phyloP scores from a whole-genome alignment of 2,329 filamentous ascomycete species.

The Aspergillaceae sp. region DNA sequence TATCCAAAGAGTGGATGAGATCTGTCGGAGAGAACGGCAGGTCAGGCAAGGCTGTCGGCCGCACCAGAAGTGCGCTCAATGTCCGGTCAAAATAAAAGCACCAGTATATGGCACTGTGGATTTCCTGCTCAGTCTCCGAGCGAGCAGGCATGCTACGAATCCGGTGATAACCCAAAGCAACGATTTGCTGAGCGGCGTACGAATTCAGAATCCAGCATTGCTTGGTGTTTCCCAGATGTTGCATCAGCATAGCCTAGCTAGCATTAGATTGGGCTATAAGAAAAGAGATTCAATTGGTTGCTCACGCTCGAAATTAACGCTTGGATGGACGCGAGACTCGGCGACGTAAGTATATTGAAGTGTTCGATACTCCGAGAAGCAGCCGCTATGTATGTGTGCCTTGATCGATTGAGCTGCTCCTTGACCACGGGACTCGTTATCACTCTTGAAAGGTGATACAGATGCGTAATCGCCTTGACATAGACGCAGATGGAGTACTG shows the following conservation, averaged over 20 bases:
- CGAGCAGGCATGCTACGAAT: background rate
- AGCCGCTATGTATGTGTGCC: slow-evolving; percentile 11
- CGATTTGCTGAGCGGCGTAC: slow-evolving; percentile 18
- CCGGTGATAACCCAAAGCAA: slow-evolving; percentile 15
- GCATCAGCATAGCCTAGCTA: slow-evolving; percentile 17
- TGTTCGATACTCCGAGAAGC: slow-evolving; percentile 9
- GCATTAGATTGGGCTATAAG: background rate
- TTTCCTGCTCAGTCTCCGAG: slow-evolving; percentile 10
- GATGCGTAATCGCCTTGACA: slow-evolving; percentile 13
- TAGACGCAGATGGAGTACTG: slow-evolving; percentile 19
- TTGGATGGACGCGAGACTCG: slow-evolving; percentile 14
- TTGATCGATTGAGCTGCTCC: slow-evolving; percentile 12
- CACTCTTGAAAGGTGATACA: slow-evolving; percentile 9
- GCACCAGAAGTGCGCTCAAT: slow-evolving; percentile 16
- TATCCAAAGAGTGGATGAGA: background rate
- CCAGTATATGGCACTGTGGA: slow-evolving; percentile 15
- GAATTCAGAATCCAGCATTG: slow-evolving; percentile 18
- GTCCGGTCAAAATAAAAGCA: slow-evolving; percentile 21
- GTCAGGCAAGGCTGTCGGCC: slow-evolving; percentile 12
- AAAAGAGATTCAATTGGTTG: background rate
- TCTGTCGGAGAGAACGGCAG: slow-evolving; percentile 4
- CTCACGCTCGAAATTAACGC: slow-evolving; percentile 18
- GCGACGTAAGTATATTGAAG: slow-evolving; percentile 12
- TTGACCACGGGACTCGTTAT: slow-evolving; percentile 9
- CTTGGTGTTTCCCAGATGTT: slow-evolving; percentile 14